Evolutionary conservation across 108 stramenopile genomes (phyloP).

Genomic region (Craspedostauros australis): DNA sequence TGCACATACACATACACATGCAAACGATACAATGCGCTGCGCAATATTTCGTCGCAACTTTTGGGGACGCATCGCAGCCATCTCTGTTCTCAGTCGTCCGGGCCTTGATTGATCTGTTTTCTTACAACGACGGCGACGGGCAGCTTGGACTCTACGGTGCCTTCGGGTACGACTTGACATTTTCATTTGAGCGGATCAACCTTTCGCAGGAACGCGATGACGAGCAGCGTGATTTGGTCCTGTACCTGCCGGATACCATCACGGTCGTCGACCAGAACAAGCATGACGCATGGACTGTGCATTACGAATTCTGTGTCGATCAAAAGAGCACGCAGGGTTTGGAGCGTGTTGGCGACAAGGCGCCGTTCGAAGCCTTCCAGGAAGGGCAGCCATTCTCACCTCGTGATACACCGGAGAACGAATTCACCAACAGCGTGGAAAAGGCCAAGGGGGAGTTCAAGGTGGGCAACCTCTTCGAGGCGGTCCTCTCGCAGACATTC

Average conservation of each 20-base stretch:
- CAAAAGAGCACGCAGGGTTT: conserved; percentile 78
- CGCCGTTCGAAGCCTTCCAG: conserved; percentile 50
- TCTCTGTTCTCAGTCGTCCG: conserved; percentile 92
- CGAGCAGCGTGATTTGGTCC: conserved; percentile 84
- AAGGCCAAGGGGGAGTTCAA: conserved; percentile 89
- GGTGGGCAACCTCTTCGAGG: conserved; percentile 96
- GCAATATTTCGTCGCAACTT: no score
- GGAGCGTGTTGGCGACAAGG: conserved; percentile 59
- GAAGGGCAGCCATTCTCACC: conserved; percentile 36
- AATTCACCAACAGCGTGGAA: conserved; percentile 84
- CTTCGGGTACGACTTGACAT: conserved; percentile 96
- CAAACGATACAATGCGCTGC: no score
- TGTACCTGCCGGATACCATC: conserved; percentile 92
- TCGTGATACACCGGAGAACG: conserved; percentile 80
- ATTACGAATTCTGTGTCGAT: conserved; percentile 85
- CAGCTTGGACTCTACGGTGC: conserved; percentile 95
- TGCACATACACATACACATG: no score
- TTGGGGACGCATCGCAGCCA: conserved; percentile 65
- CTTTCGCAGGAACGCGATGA: conserved; percentile 75
- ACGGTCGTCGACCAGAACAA: conserved; percentile 92
- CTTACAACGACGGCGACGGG: conserved; percentile 76
- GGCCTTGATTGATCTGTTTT: conserved; percentile 76
- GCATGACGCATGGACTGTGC: conserved; percentile 86
- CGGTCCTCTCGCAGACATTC: conserved; percentile 94
- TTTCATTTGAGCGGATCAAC: conserved; percentile 95